phyloP scores from a whole-genome alignment of 2,329 filamentous ascomycete genomes.

The Tolypocladium nubicola region DNA sequence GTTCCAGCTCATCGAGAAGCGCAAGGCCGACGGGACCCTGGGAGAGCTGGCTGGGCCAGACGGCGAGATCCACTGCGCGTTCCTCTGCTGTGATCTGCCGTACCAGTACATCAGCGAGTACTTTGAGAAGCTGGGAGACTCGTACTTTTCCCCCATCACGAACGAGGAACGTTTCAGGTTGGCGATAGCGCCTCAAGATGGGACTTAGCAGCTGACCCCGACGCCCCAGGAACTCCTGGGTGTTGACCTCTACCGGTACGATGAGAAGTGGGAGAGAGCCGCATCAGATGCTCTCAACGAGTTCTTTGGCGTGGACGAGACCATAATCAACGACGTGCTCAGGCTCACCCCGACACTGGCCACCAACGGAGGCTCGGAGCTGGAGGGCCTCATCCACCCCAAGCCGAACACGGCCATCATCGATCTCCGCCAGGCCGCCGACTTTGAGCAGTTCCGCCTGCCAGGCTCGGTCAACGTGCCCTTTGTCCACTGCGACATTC shows the following conservation, averaged over 20 bases:
- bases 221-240: conserved; percentile 27
- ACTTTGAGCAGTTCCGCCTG: conserved; percentile 31
- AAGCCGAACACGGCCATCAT: conserved; percentile 24
- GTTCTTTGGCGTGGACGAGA: conserved; percentile 14
- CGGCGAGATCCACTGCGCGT: conserved; percentile 41
- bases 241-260: conserved; percentile 41
- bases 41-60: conserved; percentile 29
- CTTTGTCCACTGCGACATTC: conserved; percentile 21
- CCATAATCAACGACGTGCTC: conserved; percentile 3
- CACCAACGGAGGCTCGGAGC: background rate
- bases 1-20: conserved; percentile 36
- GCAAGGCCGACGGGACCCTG: conserved; percentile 33
- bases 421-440: conserved; percentile 30
- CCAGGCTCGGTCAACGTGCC: conserved; percentile 34
- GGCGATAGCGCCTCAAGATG: background rate
- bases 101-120: conserved; percentile 54
- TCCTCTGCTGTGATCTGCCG: conserved; percentile 52
- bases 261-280: conserved; percentile 39
- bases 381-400: conserved; percentile 6
- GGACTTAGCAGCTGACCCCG: background rate
- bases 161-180: conserved; percentile 22
- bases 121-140: conserved; percentile 41
- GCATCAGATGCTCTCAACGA: conserved; percentile 24
- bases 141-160: conserved; percentile 37
- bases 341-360: conserved; percentile 2